A percentile compares a stretch with the other conserved stretches of the same genome.
Evolutionary conservation across 331 rosid genomes (phyloP).

Genomic region (Malus hybrid): DNA sequence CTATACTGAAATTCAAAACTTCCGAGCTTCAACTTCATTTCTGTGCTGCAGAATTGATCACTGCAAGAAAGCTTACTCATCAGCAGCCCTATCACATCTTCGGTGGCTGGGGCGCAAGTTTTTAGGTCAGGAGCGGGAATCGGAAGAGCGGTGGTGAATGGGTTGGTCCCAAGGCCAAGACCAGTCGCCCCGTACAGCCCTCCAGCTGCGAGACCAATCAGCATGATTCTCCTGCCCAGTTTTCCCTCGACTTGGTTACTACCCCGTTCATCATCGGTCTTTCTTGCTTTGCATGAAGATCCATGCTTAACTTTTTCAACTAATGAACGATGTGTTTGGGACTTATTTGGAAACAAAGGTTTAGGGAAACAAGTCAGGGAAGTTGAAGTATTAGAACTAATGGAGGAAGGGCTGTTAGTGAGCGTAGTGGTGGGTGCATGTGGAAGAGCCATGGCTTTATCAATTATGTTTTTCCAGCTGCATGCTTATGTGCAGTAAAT

Average conservation of each 20-base stretch:
- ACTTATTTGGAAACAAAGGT: not conserved
- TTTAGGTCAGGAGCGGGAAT: conserved; percentile 29
- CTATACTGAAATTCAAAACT: no score
- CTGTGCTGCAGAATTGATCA: no score
- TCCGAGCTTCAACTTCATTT: no score
- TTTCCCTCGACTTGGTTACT: not conserved
- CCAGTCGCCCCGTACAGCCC: not conserved
- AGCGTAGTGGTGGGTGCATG: no score
- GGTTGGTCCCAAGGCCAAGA: not conserved
- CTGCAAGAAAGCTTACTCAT: no score
- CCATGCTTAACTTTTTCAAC: not conserved
- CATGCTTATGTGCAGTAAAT: no score
- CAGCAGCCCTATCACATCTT: not conserved
- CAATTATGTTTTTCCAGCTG: no score
- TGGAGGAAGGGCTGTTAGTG: not conserved
- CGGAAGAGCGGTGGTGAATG: conserved; percentile 14
- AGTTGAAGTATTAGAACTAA: no score
- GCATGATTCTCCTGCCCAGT: not conserved
- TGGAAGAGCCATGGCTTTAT: no score
- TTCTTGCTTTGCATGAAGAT: not conserved
- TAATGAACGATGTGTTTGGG: not conserved
- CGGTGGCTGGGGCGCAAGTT: conserved; percentile 32
- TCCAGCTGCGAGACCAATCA: not conserved
- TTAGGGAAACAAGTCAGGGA: not conserved
- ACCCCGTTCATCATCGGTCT: not conserved